These are phyloP conservation scores for Amylostereum chailletii DNA, from an alignment of 1,284 basidiomycete species.

Conservation along the genomic window DNA sequence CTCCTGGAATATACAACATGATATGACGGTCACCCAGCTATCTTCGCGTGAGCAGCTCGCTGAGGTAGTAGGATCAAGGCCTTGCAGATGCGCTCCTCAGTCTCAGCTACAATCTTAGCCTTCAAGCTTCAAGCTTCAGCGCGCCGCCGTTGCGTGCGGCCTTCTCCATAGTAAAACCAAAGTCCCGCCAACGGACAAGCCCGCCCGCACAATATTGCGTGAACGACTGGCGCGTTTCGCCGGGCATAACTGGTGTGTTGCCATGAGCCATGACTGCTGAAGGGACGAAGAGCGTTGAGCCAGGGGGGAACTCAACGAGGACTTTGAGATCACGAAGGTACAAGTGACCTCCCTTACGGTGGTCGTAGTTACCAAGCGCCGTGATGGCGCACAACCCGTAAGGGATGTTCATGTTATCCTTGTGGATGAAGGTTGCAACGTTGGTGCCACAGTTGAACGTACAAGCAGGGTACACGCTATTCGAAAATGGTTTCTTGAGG, in stretches of 20 bases:
- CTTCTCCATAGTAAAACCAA: not conserved
- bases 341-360: conserved; percentile 2
- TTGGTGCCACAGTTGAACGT: too few relatives aligned
- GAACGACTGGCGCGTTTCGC: not conserved
- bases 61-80: too few relatives aligned
- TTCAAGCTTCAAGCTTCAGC: too few relatives aligned
- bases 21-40: too few relatives aligned
- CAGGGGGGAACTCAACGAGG: conserved; percentile 2
- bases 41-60: too few relatives aligned
- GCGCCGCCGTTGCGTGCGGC: too few relatives aligned
- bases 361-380: conserved; percentile 1
- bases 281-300: conserved; percentile 1
- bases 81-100: too few relatives aligned
- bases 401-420: conserved; percentile 14
- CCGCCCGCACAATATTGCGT: conserved; percentile 5
- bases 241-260: not conserved
- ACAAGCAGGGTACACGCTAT: too few relatives aligned
- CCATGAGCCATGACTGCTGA: conserved; percentile 4
- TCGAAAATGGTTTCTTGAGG: not conserved
- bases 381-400: conserved; percentile 7
- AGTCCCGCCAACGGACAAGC: not conserved
- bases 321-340: conserved; percentile 1
- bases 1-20: too few relatives aligned
- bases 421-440: conserved; percentile 4
- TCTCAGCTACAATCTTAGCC: too few relatives aligned